Conservation (phyloP, 2,329 filamentous ascomycete genomes). For the Tolypocladium sp. region DNA sequence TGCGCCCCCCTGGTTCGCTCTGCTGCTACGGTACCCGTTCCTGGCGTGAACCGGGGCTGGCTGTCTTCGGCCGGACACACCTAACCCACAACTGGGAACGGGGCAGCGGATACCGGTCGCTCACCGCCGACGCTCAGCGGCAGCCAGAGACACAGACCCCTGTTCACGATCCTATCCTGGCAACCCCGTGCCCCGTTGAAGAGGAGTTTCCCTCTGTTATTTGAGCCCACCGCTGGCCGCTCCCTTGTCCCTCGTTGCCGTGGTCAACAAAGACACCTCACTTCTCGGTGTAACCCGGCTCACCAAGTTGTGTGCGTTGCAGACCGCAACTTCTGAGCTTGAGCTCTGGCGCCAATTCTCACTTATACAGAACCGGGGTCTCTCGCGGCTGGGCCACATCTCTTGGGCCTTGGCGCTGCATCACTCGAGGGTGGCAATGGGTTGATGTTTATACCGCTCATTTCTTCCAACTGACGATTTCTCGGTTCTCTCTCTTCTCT, state of each 20-base stretch:
- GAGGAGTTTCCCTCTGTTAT: background rate
- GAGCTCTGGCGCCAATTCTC: background rate
- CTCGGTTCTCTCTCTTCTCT: background rate
- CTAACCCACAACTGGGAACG: background rate
- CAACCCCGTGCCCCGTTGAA: background rate
- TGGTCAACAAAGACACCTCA: background rate
- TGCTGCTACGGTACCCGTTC: background rate
- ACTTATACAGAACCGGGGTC: background rate
- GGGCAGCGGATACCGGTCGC: background rate
- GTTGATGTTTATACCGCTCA: background rate
- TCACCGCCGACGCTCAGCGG: background rate
- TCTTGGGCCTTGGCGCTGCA: background rate
- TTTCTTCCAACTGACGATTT: background rate
- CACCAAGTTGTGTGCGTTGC: background rate
- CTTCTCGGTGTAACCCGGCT: background rate
- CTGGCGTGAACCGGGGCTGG: background rate
- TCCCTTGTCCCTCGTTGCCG: background rate
- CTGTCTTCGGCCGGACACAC: background rate
- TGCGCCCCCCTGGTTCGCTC: background rate
- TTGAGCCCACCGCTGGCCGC: background rate
- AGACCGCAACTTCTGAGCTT: background rate
- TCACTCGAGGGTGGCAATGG: background rate
- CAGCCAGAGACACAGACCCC: background rate
- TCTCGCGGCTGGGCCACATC: background rate
- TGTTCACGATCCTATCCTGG: background rate